Percentiles rank a stretch among this genome's conserved stretches.
Evolutionary conservation across 2,329 filamentous ascomycete species (phyloP).

Genomic region (Fragosphaeria purpurea): DNA sequence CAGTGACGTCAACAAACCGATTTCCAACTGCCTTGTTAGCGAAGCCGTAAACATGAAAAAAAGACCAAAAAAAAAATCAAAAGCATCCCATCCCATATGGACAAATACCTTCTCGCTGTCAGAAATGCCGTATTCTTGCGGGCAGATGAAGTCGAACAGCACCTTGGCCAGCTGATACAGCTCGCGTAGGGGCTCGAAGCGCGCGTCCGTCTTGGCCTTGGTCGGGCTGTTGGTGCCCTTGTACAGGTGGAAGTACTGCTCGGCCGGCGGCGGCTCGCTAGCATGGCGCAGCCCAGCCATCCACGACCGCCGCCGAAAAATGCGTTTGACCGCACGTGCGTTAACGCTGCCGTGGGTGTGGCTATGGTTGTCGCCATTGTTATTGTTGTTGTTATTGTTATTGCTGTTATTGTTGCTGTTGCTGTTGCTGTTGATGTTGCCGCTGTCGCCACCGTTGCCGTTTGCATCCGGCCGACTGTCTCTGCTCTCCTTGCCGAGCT

Average conservation of each 20-base stretch:
- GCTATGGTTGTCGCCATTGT: not conserved
- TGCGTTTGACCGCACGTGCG: constrained; percentile 33
- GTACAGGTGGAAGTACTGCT: constrained; percentile 84
- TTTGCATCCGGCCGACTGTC: not conserved
- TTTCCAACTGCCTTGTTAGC: constrained; percentile 52
- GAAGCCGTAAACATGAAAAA: too few relatives aligned
- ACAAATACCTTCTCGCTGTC: constrained; percentile 64
- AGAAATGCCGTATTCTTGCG: constrained; percentile 94
- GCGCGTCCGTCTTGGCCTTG: constrained; percentile 71
- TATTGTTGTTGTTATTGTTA: not conserved
- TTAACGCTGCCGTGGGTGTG: constrained; percentile 1
- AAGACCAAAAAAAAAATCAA: too few relatives aligned
- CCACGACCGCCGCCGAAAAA: constrained; percentile 53
- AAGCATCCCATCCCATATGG: too few relatives aligned
- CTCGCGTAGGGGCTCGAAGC: constrained; percentile 81
- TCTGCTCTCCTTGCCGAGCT: constrained; percentile 13
- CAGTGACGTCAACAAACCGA: constrained; percentile 85
- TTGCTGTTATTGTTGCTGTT: constrained; percentile 1
- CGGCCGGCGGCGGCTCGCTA: constrained; percentile 46
- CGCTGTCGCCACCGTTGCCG: constrained; percentile 13
- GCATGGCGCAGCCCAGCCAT: constrained; percentile 40
- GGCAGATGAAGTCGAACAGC: constrained; percentile 95
- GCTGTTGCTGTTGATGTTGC: not conserved
- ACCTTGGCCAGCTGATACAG: constrained; percentile 91
- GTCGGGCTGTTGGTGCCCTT: constrained; percentile 58